Conservation (phyloP, 345 rosid genomes). For the Salix arbutifolia region DNA sequence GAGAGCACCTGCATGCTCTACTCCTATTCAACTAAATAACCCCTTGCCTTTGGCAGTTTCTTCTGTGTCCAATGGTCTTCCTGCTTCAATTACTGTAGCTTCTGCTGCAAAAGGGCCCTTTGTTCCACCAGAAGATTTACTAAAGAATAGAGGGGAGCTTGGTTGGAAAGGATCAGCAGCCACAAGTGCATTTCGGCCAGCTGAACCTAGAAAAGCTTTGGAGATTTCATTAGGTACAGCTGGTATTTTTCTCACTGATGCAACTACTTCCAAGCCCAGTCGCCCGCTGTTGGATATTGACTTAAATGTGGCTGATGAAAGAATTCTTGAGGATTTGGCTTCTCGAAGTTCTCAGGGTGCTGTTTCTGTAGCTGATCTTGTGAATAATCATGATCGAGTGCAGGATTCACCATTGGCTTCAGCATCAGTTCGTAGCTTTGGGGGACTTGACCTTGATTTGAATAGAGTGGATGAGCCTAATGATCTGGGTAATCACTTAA, state of each 20-base stretch:
- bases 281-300: slow-evolving; percentile 67
- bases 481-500: slow-evolving; percentile 39
- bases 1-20: slow-evolving; percentile 30
- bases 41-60: slow-evolving; percentile 40
- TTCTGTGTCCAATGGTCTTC: slow-evolving; percentile 43
- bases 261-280: slow-evolving; percentile 38
- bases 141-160: slow-evolving; percentile 59
- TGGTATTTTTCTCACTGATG: slow-evolving; percentile 32
- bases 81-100: slow-evolving; percentile 69
- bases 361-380: slow-evolving; percentile 25
- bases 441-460: slow-evolving; percentile 84
- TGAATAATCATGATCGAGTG: slow-evolving; percentile 26
- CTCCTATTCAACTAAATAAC: slow-evolving; percentile 36
- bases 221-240: slow-evolving; percentile 39
- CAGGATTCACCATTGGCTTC: slow-evolving; percentile 32
- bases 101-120: slow-evolving; percentile 89
- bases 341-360: slow-evolving; percentile 33
- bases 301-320: slow-evolving; percentile 80
- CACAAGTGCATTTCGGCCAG: slow-evolving; percentile 96
- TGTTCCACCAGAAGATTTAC: slow-evolving; percentile 69
- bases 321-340: slow-evolving; percentile 66
- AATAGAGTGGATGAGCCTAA: slow-evolving; percentile 59
- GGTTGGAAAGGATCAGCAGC: slow-evolving; percentile 99
- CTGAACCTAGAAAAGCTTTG: slow-evolving; percentile 66
- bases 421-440: slow-evolving; percentile 36